Conservation (phyloP, 202 grass and related monocot genomes). For the Cymbopogon flexuosus region DNA sequence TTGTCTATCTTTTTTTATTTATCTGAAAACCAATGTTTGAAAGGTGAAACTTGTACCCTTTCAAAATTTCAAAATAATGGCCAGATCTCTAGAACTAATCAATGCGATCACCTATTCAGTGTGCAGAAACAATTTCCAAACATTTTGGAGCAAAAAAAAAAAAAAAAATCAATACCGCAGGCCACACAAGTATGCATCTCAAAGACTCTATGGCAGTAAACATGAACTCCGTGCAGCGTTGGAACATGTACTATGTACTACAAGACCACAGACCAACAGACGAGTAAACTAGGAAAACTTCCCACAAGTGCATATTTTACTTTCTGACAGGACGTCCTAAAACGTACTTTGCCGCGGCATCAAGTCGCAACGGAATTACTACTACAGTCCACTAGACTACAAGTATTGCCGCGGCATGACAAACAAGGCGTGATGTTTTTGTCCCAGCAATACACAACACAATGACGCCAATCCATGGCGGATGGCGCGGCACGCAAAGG, state of each 20-base stretch:
- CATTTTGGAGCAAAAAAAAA: neutral
- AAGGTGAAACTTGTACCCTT: neutral
- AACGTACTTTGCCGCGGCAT: neutral
- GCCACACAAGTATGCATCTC: neutral
- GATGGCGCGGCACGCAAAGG: neutral
- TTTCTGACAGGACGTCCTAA: neutral
- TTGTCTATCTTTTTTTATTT: neutral
- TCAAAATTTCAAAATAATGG: conserved; percentile 19
- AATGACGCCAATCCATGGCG: neutral
- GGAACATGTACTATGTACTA: neutral
- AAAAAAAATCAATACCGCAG: neutral
- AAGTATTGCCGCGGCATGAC: neutral
- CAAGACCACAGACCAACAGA: neutral
- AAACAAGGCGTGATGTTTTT: neutral
- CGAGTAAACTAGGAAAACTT: neutral
- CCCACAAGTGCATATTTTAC: neutral
- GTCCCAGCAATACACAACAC: neutral
- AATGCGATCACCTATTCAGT: neutral
- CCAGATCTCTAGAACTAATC: neutral
- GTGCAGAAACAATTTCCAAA: neutral
- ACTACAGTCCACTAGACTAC: neutral
- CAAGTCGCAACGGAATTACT: neutral
- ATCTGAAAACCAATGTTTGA: neutral
- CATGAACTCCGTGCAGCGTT: neutral
- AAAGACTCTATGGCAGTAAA: neutral